Evolutionary conservation across 2,329 filamentous ascomycete species (phyloP).

Genomic region (Cadophora sp.): DNA sequence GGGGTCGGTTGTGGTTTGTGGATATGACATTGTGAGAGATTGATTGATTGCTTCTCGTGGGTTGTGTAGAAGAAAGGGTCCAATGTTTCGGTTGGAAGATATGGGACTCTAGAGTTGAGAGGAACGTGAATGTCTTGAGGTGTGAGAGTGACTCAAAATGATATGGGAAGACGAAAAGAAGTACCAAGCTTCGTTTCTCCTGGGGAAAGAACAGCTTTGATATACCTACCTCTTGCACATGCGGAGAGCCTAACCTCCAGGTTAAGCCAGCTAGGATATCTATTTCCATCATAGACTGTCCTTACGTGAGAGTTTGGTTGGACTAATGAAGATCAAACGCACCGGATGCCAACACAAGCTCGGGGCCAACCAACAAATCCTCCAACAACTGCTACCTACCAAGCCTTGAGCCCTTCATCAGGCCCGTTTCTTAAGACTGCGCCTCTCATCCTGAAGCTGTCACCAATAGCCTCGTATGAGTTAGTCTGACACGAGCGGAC

Average conservation of each 20-base stretch:
- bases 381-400: background rate
- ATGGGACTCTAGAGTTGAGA: background rate
- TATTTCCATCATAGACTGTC: background rate
- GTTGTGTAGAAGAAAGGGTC: background rate
- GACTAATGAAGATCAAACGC: conserved; percentile 1
- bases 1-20: background rate
- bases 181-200: background rate
- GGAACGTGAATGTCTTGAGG: background rate
- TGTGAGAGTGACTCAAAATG: background rate
- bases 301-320: background rate
- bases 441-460: background rate
- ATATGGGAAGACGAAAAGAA: background rate
- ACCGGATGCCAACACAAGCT: background rate
- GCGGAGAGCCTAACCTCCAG: background rate
- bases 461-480: background rate
- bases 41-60: background rate
- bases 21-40: background rate
- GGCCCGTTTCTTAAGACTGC: background rate
- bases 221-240: conserved; percentile 1
- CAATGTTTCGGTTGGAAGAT: background rate
- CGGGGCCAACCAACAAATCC: background rate
- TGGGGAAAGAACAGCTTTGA: background rate
- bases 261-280: background rate
- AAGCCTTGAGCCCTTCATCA: background rate
- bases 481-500: background rate